Base-by-base conservation (phyloP, 2,329 filamentous ascomycete species). In the Verticillium dahliae region DNA sequence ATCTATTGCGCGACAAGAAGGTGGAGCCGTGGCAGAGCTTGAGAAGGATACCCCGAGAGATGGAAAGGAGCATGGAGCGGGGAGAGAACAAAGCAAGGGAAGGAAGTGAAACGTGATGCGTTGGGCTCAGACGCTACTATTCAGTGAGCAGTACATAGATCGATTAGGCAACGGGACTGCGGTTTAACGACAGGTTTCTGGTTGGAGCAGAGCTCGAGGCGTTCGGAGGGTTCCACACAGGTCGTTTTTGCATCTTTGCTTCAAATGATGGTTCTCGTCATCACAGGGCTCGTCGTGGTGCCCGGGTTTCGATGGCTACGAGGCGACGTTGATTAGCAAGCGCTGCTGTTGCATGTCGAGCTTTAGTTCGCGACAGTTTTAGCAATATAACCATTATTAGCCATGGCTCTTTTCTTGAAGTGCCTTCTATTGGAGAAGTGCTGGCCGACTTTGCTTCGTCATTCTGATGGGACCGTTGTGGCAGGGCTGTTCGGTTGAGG, bases 161-260 rank as follows among this genome's bases (percentile, higher is more conserved):
- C 45, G 45, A 22, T 18, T 10, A 50, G 45, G 45, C 45, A 50
- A 50, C 45, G n/a, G 18, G 18, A 50, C 45, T 50, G 45, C 22
- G 45, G 45, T n/a, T 50, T 50, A 50, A 50, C 45, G 45, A 50
- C 45, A 50, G 45, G 45, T 18, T 50, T 50, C 22, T 50, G 18
- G 35, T 45, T 57, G 63, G 63, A 39, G 63, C 64, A 65, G 63
- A 65, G 60, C 60, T 41, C 56, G 62, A 34, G 63, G 64, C 64
- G 64, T 66, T 65, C 41, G 38, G 60, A 27, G 61, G 56, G 35
- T n/a, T 22, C 11, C 45, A 50, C n/a, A 22, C 7, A 50, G n/a
- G 18, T 50, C 45, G 45, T 50, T 50, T 27, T 18, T 18, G 45
- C 45, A 50, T 50, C 45, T 22, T 0, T 27, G n/a, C 45, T 27